Evolutionary conservation across 805 yeast species (phyloP).

Genomic region (Ascoidea asiatica): DNA sequence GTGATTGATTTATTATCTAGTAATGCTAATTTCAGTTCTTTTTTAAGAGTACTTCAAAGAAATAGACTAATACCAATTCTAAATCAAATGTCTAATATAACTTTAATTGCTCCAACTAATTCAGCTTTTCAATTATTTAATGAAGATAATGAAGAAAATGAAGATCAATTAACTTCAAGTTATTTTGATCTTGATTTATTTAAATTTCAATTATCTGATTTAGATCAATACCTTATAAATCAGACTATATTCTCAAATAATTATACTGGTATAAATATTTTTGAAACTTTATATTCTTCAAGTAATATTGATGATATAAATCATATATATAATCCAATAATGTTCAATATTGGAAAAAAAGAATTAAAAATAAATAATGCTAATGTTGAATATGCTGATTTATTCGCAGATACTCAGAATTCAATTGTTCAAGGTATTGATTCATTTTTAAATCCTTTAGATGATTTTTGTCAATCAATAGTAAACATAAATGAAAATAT

Average conservation of each 20-base stretch:
- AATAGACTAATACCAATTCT: constrained; percentile 48
- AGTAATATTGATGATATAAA: constrained; percentile 10
- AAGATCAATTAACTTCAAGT: constrained; percentile 9
- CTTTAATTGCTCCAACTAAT: constrained; percentile 72
- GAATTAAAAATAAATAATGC: constrained; percentile 25
- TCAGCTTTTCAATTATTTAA: constrained; percentile 42
- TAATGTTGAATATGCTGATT: constrained; percentile 42
- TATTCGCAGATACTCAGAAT: constrained; percentile 46
- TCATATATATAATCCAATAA: constrained; percentile 17
- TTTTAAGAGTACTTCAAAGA: constrained; percentile 46
- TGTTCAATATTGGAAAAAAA: constrained; percentile 17
- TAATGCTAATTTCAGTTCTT: constrained; percentile 52
- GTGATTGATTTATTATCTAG: constrained; percentile 60
- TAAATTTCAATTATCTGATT: constrained; percentile 5
- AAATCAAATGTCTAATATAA: constrained; percentile 46
- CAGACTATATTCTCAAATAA: constrained; percentile 17
- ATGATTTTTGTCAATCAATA: constrained; percentile 21
- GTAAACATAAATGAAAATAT: constrained; percentile 1
- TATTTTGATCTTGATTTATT: constrained; percentile 10
- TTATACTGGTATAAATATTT: constrained; percentile 17
- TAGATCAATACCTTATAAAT: constrained; percentile 23
- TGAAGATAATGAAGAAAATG: constrained; percentile 5
- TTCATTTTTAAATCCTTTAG: constrained; percentile 23
- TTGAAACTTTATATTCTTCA: constrained; percentile 13
- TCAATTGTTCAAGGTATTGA: constrained; percentile 58